Evolutionary conservation across 1,139 yeast genomes (phyloP).

Genomic region (Candida pseudoviswanathii): DNA sequence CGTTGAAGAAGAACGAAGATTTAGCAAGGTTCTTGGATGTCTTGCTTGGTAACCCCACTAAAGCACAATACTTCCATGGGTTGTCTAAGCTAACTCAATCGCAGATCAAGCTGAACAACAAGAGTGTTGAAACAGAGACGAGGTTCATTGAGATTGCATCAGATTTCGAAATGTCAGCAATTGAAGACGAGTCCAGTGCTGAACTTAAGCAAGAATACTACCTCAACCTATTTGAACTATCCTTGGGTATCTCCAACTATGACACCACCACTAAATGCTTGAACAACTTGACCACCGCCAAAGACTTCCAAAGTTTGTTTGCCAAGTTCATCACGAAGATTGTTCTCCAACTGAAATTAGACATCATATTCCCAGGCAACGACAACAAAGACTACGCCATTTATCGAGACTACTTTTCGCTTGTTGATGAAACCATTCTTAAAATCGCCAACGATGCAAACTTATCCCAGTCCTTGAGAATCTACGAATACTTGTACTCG

Average conservation of each 20-base stretch:
- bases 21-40: conserved; percentile 24
- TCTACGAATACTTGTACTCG: conserved; percentile 56
- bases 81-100: conserved; percentile 32
- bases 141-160: conserved; percentile 30
- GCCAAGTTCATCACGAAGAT: conserved; percentile 29
- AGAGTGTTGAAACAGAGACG: conserved; percentile 15
- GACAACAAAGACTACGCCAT: conserved; percentile 16
- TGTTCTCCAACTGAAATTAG: conserved; percentile 23
- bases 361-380: conserved; percentile 25
- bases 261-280: conserved; percentile 29
- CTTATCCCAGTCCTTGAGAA: conserved; percentile 42
- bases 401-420: conserved; percentile 29
- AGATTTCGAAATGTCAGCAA: conserved; percentile 36
- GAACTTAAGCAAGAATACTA: conserved; percentile 23
- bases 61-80: conserved; percentile 38
- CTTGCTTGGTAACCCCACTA: conserved; percentile 16
- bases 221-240: conserved; percentile 33
- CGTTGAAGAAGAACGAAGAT: conserved; percentile 18
- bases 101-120: conserved; percentile 16
- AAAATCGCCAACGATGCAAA: conserved; percentile 41
- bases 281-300: conserved; percentile 21
- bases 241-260: conserved; percentile 29
- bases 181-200: conserved; percentile 18
- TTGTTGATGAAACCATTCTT: conserved; percentile 42
- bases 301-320: conserved; percentile 19